Evolutionary conservation across 2,329 filamentous ascomycete species (phyloP), one percentile per base, ranked within the genome.

Genomic region (Talaromyces albobiverticillius): DNA sequence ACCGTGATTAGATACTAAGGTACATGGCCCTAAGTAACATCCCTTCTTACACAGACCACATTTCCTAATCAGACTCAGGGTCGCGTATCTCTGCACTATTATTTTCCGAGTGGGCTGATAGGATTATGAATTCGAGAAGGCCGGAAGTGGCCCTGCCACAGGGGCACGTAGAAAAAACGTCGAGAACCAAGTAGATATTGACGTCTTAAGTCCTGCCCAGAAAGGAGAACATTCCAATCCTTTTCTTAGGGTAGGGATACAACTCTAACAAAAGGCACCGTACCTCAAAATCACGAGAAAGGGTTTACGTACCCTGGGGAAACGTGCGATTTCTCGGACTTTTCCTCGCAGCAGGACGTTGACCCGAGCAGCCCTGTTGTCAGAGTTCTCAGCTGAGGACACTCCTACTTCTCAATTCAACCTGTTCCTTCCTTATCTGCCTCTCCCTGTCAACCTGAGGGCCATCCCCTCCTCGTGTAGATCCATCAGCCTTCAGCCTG

Each of bases 181-280:
- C 8, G 23, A 29, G 25, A 11, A 46, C 3, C 25, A n/a, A 0
- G 20, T 20, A 14, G 26, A 11, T 10, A 38, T 52, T 23, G 22
- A 16, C 26, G 14, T 13, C 25, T 26, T 10, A 8, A 13, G 10
- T 46, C 20, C n/a, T 23, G 42, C 42, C 29, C 31, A 52, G 50
- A 46, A 20, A 52, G 50, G 50, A 52, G 50, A n/a, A 46, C 31
- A 45, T 52, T 52, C 41, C 42, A 42, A 16, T 51, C 26, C 22
- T 46, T 52, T 31, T 34, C 10, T n/a, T 40, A 8, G 1, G 20
- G 36, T 10, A 47, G 29, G 45, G 16, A 34, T 34, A 22, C 29
- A 47, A 34, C 31, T 32, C 36, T 10, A 40, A 10, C 36, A 34
- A 22, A 7, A 40, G 14, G 11, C 20, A 9, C 36, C 20, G 3